phyloP scores from a whole-genome alignment of 2,329 filamentous ascomycete genomes.

The Gliomastix tumulicola region DNA sequence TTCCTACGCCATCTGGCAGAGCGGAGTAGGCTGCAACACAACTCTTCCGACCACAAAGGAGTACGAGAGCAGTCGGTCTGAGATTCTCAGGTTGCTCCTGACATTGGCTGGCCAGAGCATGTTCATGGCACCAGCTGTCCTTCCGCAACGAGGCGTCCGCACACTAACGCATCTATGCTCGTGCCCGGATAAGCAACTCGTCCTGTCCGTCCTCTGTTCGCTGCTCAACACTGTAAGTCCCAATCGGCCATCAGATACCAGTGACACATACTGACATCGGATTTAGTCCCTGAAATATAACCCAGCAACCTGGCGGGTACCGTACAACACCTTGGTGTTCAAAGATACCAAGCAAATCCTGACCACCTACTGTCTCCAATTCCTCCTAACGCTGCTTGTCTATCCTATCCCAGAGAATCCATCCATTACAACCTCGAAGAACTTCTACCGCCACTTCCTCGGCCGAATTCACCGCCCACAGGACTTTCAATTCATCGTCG shows the following conservation, averaged over 20 bases:
- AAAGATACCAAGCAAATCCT: conserved; percentile 86
- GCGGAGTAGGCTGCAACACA: conserved; percentile 90
- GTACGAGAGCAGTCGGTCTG: conserved; percentile 85
- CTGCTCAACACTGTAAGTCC: conserved; percentile 80
- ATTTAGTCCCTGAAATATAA: conserved; percentile 86
- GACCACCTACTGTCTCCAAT: conserved; percentile 85
- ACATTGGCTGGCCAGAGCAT: conserved; percentile 86
- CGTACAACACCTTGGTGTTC: conserved; percentile 87
- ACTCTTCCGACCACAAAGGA: conserved; percentile 84
- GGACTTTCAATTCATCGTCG: conserved; percentile 95
- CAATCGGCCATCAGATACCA: background rate
- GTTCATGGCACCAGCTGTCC: conserved; percentile 74
- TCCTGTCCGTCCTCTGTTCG: conserved; percentile 85
- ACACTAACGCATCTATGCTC: conserved; percentile 85
- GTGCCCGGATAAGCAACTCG: conserved; percentile 82
- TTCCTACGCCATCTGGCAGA: conserved; percentile 95
- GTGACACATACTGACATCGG: conserved; percentile 6
- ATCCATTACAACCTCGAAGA: conserved; percentile 63
- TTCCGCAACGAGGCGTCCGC: conserved; percentile 77
- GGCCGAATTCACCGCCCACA: conserved; percentile 86
- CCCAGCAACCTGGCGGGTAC: conserved; percentile 85
- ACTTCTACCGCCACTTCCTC: conserved; percentile 89
- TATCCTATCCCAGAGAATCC: conserved; percentile 81
- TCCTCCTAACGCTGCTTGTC: conserved; percentile 77
- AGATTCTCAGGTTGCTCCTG: conserved; percentile 79